Evolutionary conservation across 2,329 filamentous ascomycete genomes (phyloP).

Genomic region (Zymoseptoria crescenta): DNA sequence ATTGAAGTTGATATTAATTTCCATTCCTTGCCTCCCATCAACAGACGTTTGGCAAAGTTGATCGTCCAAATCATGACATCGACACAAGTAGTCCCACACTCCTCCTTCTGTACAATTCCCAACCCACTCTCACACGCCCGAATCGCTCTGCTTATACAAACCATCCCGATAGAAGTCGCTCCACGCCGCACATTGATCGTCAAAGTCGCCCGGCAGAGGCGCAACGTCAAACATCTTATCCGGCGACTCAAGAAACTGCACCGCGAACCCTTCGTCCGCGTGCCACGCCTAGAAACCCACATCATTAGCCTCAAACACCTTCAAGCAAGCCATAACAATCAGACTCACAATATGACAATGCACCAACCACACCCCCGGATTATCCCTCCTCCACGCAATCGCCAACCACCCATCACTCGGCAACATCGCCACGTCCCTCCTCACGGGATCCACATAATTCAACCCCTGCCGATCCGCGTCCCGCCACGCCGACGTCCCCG

Average conservation of each 20-base stretch:
- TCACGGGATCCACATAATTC: conserved; percentile 32
- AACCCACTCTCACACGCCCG: conserved; percentile 21
- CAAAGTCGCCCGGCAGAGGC: conserved; percentile 19
- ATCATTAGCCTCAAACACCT: neutral
- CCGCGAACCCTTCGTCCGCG: conserved; percentile 27
- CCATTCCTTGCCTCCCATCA: neutral
- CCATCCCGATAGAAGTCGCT: conserved; percentile 21
- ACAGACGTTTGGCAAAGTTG: neutral
- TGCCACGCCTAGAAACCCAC: conserved; percentile 22
- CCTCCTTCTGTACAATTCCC: neutral
- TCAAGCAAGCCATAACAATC: neutral
- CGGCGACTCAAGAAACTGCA: conserved; percentile 28
- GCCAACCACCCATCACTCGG: conserved; percentile 33
- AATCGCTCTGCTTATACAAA: conserved; percentile 25
- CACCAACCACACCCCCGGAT: conserved; percentile 38
- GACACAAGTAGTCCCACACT: neutral
- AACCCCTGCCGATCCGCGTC: conserved; percentile 15
- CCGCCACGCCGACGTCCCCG: conserved; percentile 20
- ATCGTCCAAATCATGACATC: neutral
- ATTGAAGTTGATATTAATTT: neutral
- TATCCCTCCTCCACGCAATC: conserved; percentile 36
- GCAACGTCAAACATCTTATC: conserved; percentile 18
- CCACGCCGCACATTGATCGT: conserved; percentile 27
- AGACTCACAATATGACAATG: conserved; percentile 35
- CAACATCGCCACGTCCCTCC: conserved; percentile 36